Base-by-base conservation (phyloP, 2,329 filamentous ascomycete genomes). In the Macrophomina tecta region DNA sequence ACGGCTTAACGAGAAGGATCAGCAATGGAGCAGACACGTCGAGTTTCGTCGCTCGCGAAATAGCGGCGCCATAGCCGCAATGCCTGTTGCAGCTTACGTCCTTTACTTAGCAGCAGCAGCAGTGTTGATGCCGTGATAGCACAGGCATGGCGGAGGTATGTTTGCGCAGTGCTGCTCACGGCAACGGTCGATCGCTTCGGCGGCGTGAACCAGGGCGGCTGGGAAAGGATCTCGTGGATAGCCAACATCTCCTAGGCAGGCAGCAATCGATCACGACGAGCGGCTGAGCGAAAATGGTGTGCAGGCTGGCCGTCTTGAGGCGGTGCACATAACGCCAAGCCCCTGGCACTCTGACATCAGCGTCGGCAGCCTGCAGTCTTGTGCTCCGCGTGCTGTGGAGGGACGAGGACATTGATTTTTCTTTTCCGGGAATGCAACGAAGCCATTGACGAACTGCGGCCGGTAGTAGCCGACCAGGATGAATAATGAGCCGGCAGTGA, bases 51-150 rank as follows among this genome's bases (percentile, higher is more conserved):
- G 55, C 34, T 58, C 55, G 55, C 40, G 32, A 55, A 58, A 48
- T 61, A 61, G 56, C 42, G 34, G 56, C 56, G 56, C 56, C 56
- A 61, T 61, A 61, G 56, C 56, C 56, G 56, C 56, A 48, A 6
- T n/a, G 8, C 16, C 32, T 32, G 55, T 61, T 60, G 56, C 40
- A 46, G 56, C 56, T 61, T 61, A 61, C 56, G 16, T 34, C 1
- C 56, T 45, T 23, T 46, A 61, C 56, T 61, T 61, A 61, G 56
- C 40, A 61, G 56, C 28, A 14, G 1, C n/a, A 23, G 23, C 23
- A 23, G 23, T 23, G 23, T 23, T 58, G 53, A 34, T 42, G 34
- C 23, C 36, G 28, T 46, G 56, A 18, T 48, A 36, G 16, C 32
- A 36, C 23, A 18, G 23, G 12, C 55, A 23, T 18, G 12, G 49